A percentile compares a stretch with the other conserved stretches of the same genome.
Conservation (phyloP, 352 stramenopile species). For the Globisporangium heterothallicum region DNA sequence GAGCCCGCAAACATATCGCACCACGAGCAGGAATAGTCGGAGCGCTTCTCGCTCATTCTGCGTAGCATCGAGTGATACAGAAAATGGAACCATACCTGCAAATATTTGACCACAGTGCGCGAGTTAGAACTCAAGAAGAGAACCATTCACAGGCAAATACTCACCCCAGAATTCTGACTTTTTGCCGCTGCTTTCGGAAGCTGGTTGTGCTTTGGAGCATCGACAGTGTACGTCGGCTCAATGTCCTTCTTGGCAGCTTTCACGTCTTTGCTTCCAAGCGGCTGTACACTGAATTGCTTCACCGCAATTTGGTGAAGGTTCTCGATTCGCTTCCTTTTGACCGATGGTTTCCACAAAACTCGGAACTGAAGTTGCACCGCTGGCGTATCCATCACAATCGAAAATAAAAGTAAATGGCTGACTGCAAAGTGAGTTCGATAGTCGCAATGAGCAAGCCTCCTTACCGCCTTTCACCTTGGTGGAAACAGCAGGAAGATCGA, state of each 20-base stretch:
- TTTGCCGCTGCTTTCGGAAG: constrained; percentile 7
- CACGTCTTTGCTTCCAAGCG: background rate
- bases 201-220: constrained; percentile 14
- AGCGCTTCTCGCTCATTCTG: constrained; percentile 77
- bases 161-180: constrained; percentile 12
- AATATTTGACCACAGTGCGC: background rate
- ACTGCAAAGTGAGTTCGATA: too few relatives aligned
- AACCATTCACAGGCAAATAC: too few relatives aligned
- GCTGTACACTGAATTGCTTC: constrained; percentile 12
- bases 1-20: constrained; percentile 80
- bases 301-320: constrained; percentile 15
- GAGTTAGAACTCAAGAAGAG: background rate
- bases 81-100: constrained; percentile 79
- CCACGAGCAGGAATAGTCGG: constrained; percentile 75
- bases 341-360: constrained; percentile 10
- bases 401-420: too few relatives aligned
- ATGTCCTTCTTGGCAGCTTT: background rate
- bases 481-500: constrained; percentile 49
- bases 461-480: constrained; percentile 43
- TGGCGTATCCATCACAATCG: background rate
- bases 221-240: constrained; percentile 10
- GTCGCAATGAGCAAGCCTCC: constrained; percentile 7
- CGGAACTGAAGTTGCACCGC: constrained; percentile 19
- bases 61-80: constrained; percentile 79
- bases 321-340: constrained; percentile 20